Evolutionary conservation across 352 stramenopile genomes (phyloP), one percentile per base, ranked within the genome.

Genomic region (Phytopythium cucurbitacearum): DNA sequence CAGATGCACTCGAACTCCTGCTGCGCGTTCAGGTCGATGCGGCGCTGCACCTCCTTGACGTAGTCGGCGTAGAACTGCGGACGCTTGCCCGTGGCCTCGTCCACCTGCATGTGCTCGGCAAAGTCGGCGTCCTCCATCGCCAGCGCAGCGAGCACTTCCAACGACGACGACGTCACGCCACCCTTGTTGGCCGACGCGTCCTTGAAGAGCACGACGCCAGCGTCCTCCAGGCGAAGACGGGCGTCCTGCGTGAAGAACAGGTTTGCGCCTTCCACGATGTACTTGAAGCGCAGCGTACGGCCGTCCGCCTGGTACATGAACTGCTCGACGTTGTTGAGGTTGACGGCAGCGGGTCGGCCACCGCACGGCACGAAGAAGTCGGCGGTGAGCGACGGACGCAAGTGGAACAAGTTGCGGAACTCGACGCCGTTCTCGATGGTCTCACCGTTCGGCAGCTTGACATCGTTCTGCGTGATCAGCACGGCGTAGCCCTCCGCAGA

Each of bases 221-320:
- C 96, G 51, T 98, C 85, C 37, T 98, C 87, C 4, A 99, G 76
- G 48, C 82, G 81, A 51, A 97, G 67, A 45, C 97, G 87, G 10
- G 97, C 97, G 67, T 98, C 95, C 48, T 92, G 81, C 15, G 94
- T 98, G 56, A 98, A 85, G 71, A 99, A 99, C 32, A 99, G 75
- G 76, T 99, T 99, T 43, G 96, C 96, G 15, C 95, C 97, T 72
- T 99, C 97, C 2, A 99, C 96, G 51, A 99, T 98, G 56, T 98
- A 89, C 57, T 88, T 87, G 59, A 91, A 95, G 3, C 86, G 96
- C 21, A 97, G 91, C 40, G 81, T 82, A 41, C 80, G 79, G 39
- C 76, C 76, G 47, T 87, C 76, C 28, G 72, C 69, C 37, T 72
- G 69, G 70, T 80, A 86, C 64, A 91, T 76, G 65, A 89, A 98